A percentile compares a stretch with the other conserved stretches of the same genome.
Evolutionary conservation across 805 yeast species (phyloP).

Genomic region (Metschnikowia lunata): DNA sequence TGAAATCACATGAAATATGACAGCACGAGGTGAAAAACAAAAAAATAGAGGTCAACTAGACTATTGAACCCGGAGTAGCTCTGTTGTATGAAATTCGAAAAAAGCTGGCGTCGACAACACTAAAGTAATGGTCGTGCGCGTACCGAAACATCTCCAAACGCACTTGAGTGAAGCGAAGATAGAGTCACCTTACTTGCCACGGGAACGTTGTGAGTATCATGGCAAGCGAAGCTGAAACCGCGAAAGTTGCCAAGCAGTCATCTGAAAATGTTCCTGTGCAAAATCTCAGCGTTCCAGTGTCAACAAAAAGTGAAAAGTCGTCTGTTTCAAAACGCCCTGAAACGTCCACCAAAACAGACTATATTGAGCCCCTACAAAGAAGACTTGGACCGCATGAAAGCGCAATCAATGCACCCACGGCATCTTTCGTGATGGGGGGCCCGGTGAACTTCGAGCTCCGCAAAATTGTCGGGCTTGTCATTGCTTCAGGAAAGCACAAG

Average conservation of each 20-base stretch:
- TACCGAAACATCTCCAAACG: conserved; percentile 2
- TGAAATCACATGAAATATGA: no score
- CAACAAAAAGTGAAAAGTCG: background rate
- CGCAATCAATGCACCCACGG: conserved; percentile 3
- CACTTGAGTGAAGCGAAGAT: no score
- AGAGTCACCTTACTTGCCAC: no score
- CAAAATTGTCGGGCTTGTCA: conserved; percentile 25
- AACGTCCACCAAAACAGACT: conserved; percentile 2
- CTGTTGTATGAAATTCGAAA: no score
- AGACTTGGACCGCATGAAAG: conserved; percentile 5
- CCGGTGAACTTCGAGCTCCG: conserved; percentile 28
- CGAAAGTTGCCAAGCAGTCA: no score
- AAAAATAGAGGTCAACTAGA: no score
- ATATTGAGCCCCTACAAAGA: conserved; percentile 11
- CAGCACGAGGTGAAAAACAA: no score
- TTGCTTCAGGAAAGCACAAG: conserved; percentile 18
- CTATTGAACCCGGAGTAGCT: no score
- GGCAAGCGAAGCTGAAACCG: no score
- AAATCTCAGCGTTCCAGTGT: background rate
- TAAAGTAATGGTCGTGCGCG: conserved; percentile 8
- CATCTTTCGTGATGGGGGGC: background rate
- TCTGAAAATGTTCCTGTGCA: no score
- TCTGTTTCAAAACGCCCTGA: background rate
- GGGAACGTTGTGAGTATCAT: no score
- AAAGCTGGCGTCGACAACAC: no score